Conservation (phyloP, 176 grass and related monocot species). For the Lolium perenne region DNA sequence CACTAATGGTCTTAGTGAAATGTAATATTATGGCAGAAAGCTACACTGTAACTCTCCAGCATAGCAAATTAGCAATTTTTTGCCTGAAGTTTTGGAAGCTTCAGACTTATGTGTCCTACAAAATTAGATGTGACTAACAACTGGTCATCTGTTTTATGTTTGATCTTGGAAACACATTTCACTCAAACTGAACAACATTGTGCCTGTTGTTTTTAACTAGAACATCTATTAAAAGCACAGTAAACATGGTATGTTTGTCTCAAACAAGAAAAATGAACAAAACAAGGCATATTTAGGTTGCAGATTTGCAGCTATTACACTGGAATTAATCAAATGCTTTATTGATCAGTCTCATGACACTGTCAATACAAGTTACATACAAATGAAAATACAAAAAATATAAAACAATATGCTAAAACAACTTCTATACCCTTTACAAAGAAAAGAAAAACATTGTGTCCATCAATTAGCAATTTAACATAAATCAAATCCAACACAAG, state of each 20-base stretch:
- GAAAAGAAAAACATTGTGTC: neutral
- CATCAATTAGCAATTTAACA: conserved; percentile 39
- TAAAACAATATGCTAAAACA: neutral
- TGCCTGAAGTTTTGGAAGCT: neutral
- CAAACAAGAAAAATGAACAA: neutral
- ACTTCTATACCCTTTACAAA: conserved; percentile 33
- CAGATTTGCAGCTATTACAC: neutral
- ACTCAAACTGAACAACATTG: neutral
- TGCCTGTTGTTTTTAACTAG: neutral
- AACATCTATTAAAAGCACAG: neutral
- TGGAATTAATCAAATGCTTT: neutral
- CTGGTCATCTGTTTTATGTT: neutral
- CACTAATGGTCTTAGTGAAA: conserved; percentile 38
- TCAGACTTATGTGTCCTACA: neutral
- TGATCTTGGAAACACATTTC: neutral
- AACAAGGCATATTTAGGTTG: neutral
- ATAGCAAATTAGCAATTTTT: conserved; percentile 34
- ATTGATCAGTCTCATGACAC: neutral
- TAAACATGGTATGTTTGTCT: neutral
- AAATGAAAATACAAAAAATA: conserved; percentile 12
- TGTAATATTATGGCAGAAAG: conserved; percentile 49
- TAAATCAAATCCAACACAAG: neutral
- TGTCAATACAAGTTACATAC: conserved; percentile 42
- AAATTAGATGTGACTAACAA: neutral
- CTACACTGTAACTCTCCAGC: conserved; percentile 34